Evolutionary conservation across 164 flowering plant species (phyloP), one percentile per base, ranked within the genome.

Genomic region (Vitis amurensis): DNA sequence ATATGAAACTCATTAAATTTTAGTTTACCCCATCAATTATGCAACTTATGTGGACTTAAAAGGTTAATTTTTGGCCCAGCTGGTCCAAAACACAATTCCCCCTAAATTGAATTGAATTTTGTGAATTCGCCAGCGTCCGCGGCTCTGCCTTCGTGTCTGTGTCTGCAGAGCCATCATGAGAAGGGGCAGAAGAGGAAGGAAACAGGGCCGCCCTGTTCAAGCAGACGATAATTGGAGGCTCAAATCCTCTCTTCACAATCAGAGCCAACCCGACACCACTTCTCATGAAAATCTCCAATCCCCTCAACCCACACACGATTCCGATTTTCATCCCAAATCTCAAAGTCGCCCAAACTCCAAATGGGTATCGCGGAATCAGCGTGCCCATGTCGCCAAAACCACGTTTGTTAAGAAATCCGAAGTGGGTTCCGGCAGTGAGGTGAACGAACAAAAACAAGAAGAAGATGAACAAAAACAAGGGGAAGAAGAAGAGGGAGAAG

Each of bases 141-240:
- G 6, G 4, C 44, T 37, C 44, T 37, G 44, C 4, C 6, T 37
- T 37, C 44, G 44, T 37, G 6, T 37, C 44, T 37, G 5, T 37
- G 44, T 37, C 7, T 3, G 7, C 44, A 37, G 44, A 37, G 44
- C 44, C 44, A 37, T 6, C 44, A 71, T 71, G 74, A 59, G 59
- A 59, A 44, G 61, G 29, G 64, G 68, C n/a, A 67, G 74, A 58
- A 65, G 53, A 55, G 68, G 71, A 52, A 60, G 58, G 50, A 57
- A 67, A 44, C 61, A 64, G 13, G 59, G 48, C 30, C 61, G 13
- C 8, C 37, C 44, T 47, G 1, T 57, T 53, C 17, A 50, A 23
- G 27, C 53, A 37, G 64, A 65, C 11, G 73, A 68, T 1, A 30
- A 10, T 1, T 77, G 83, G 80, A 58, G 53, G 8, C 65, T 74